phyloP scores from a whole-genome alignment of 345 rosid genomes.

The Excoecaria cochinchinensis region DNA sequence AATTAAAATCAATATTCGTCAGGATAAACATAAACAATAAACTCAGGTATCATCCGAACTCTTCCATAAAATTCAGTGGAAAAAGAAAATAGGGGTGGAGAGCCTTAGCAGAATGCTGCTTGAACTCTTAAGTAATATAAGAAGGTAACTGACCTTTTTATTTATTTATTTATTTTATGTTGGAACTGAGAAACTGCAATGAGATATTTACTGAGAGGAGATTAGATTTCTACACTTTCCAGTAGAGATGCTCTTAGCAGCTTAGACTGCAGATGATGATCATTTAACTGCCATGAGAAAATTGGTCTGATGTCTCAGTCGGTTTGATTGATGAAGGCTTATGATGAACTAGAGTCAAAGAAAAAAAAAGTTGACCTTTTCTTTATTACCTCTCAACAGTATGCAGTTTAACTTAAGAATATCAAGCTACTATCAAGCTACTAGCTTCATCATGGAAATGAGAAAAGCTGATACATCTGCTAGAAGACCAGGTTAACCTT shows the following conservation, averaged over 20 bases:
- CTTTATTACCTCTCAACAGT: background rate
- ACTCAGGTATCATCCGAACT: background rate
- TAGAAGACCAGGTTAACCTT: background rate
- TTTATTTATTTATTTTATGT: too few species aligned
- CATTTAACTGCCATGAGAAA: background rate
- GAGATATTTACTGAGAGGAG: background rate
- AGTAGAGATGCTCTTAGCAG: background rate
- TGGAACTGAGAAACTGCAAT: background rate
- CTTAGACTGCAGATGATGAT: background rate
- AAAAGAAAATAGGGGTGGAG: background rate
- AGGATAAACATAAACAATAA: background rate
- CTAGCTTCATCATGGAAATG: background rate
- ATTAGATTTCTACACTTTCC: background rate
- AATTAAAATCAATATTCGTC: background rate
- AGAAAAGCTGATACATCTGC: background rate
- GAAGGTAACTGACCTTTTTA: background rate
- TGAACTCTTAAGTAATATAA: background rate
- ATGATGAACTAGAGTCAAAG: background rate
- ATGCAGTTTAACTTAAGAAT: background rate
- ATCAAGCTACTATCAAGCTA: background rate
- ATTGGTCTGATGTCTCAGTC: background rate
- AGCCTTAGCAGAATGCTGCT: background rate
- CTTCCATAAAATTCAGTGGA: background rate
- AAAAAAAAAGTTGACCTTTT: background rate
- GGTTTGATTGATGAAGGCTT: background rate